Evolutionary conservation across 306 rosid genomes (phyloP), one percentile per base, ranked within the genome.

Genomic region (Boehmeria nivea): DNA sequence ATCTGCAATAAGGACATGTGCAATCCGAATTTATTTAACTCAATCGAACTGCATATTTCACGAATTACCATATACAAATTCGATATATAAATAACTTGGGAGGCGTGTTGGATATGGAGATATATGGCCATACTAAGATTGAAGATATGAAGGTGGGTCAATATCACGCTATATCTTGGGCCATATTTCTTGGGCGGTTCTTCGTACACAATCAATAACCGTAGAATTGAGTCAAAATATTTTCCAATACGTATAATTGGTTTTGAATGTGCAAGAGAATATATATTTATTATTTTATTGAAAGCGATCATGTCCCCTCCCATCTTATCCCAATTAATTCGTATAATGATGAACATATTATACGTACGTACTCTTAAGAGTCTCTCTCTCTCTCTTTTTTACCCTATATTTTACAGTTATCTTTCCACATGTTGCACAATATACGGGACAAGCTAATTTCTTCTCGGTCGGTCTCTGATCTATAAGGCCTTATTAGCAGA

Each of bases 31-130:
- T n/a, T n/a, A n/a, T n/a, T n/a, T n/a, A n/a, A n/a, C n/a, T n/a
- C n/a, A n/a, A n/a, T n/a, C n/a, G n/a, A n/a, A n/a, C n/a, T n/a
- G n/a, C n/a, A n/a, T n/a, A n/a, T n/a, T n/a, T n/a, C n/a, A n/a
- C n/a, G n/a, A n/a, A n/a, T n/a, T n/a, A n/a, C n/a, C 36, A 31
- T 31, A 10, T 31, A 31, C 36, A 4, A 31, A 4, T 28, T 3
- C 34, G 1, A 3, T 1, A 54, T 22, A 12, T 22, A 34, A 34
- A 16, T 23, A 26, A 12, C 16, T 57, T 23, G 38, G 28, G 49
- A 40, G 14, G 62, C 50, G 62, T 57, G 62, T 57, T 40, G 19
- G 34, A 57, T 21, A 8, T n/a, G 13, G 18, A 54, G 19, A 33
- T 21, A 7, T 17, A 21, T 11, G 13, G 54, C 19, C 17, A 51